Conservation (phyloP, 768 basidiomycete genomes). For the Leccinum ochraceum region DNA sequence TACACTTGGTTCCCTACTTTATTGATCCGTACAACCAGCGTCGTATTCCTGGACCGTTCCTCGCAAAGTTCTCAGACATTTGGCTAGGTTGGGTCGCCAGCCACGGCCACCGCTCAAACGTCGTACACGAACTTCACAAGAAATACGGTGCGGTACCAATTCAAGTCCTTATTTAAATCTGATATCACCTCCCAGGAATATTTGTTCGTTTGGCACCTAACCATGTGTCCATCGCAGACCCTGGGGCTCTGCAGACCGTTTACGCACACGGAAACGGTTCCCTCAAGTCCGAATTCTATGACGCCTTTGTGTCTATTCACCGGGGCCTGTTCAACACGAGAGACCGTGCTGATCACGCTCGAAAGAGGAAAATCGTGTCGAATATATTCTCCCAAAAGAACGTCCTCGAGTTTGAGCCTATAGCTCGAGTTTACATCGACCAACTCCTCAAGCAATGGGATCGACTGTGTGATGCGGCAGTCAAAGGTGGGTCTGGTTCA, state of each 20-base stretch:
- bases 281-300: conserved; percentile 77
- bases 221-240: conserved; percentile 75
- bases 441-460: conserved; percentile 77
- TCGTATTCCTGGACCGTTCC: conserved; percentile 62
- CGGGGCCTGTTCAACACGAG: conserved; percentile 80
- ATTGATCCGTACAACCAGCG: conserved; percentile 61
- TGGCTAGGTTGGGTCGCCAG: conserved; percentile 71
- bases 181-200: conserved; percentile 43
- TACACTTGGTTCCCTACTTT: conserved; percentile 50
- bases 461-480: conserved; percentile 54
- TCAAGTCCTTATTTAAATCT: background rate
- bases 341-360: conserved; percentile 73
- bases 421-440: conserved; percentile 61
- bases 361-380: conserved; percentile 90
- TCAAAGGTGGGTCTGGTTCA: conserved; percentile 53
- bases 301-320: conserved; percentile 73
- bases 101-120: conserved; percentile 73
- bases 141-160: conserved; percentile 58
- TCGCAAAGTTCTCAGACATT: conserved; percentile 69
- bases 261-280: conserved; percentile 88
- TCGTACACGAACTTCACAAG: conserved; percentile 70
- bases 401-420: conserved; percentile 84
- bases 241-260: conserved; percentile 70
- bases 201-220: conserved; percentile 75
- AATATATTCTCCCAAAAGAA: conserved; percentile 84